Conservation (phyloP, 2,329 filamentous ascomycete genomes). For the Cladophialophora carrionii region DNA sequence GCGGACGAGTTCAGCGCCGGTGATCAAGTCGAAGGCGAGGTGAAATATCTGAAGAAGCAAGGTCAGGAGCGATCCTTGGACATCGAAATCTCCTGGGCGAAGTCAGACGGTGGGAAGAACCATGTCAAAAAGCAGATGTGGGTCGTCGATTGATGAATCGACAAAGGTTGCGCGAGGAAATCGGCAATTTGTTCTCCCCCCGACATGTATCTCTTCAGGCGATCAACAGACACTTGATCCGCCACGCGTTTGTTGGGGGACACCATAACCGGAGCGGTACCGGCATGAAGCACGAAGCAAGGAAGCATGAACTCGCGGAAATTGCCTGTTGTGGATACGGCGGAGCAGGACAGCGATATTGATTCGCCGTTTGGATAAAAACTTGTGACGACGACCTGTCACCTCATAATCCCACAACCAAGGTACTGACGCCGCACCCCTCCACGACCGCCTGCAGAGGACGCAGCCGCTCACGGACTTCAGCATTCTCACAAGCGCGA, state of each 20-base stretch:
- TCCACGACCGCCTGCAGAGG: not conserved
- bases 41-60: conserved; percentile 71
- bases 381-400: not conserved
- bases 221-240: not conserved
- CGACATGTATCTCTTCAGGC: not conserved
- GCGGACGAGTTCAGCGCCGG: conserved; percentile 55
- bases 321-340: conserved; percentile 4
- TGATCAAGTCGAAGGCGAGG: conserved; percentile 65
- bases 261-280: not conserved
- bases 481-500: not conserved
- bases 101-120: conserved; percentile 38
- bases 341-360: not conserved
- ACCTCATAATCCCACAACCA: not conserved
- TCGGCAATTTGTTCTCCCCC: not conserved
- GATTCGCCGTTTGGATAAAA: not conserved
- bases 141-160: conserved; percentile 44
- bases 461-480: not conserved
- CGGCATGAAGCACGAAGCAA: not conserved
- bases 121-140: conserved; percentile 49
- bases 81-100: conserved; percentile 66
- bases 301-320: not conserved
- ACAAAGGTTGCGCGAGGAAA: not conserved
- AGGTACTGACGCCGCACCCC: not conserved
- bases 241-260: not conserved
- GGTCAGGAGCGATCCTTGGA: conserved; percentile 71